Evolutionary conservation across 177 flowering plant species (phyloP).

Genomic region (Tripterygium wilfordii): DNA sequence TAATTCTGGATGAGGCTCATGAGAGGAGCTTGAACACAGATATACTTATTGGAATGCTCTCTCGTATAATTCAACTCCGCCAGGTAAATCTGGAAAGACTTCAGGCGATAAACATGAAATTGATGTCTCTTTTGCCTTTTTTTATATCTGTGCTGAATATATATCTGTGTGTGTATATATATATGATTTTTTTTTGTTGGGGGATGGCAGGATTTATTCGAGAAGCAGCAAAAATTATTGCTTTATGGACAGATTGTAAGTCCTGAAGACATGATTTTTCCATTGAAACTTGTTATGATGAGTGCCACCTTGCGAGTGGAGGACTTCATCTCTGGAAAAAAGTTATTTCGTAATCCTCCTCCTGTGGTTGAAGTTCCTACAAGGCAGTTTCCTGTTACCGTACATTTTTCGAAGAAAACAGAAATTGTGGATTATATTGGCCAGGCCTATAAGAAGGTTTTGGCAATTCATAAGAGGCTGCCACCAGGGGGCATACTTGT

Average conservation of each 20-base stretch:
- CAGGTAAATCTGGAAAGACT: conserved; percentile 41
- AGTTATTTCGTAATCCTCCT: conserved; percentile 60
- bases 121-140: conserved; percentile 2
- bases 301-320: conserved; percentile 96
- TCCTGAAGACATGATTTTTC: conserved; percentile 45
- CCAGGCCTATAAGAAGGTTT: conserved; percentile 83
- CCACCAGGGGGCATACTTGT: conserved; percentile 96
- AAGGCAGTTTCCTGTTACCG: conserved; percentile 79
- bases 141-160: too few species aligned
- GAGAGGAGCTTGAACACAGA: conserved; percentile 96
- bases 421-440: conserved; percentile 82
- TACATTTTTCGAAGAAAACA: conserved; percentile 81
- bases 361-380: conserved; percentile 87
- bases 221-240: conserved; percentile 51
- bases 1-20: conserved; percentile 94
- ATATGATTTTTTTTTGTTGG: too few species aligned
- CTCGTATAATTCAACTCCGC: conserved; percentile 59
- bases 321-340: conserved; percentile 66
- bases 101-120: neutral
- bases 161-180: too few species aligned
- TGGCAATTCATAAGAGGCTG: conserved; percentile 80
- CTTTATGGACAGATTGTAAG: conserved; percentile 38
- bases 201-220: conserved; percentile 45
- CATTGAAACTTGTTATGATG: conserved; percentile 83
- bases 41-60: conserved; percentile 92